Conservation (phyloP, 805 yeast genomes). For the Teunomyces gatunensis region DNA sequence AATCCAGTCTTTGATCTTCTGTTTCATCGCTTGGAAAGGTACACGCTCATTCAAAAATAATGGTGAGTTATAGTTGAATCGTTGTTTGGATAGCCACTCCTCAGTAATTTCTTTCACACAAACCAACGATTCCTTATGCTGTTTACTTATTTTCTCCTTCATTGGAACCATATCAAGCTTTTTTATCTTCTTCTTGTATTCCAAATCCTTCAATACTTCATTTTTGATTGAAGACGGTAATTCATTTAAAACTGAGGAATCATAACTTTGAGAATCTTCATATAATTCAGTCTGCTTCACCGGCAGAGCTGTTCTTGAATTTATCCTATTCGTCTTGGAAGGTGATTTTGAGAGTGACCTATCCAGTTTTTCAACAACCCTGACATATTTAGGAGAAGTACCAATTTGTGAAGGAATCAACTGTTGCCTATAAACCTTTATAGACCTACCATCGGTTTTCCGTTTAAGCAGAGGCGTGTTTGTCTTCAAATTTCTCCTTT, state of each 20-base stretch:
- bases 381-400: slow-evolving; percentile 26
- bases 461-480: slow-evolving; percentile 1
- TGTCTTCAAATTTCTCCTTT: slow-evolving; percentile 37
- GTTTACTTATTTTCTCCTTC: slow-evolving; percentile 22
- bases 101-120: slow-evolving; percentile 13
- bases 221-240: slow-evolving; percentile 36
- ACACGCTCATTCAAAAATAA: slow-evolving; percentile 5
- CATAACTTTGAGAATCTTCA: slow-evolving; percentile 30
- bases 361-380: slow-evolving; percentile 28
- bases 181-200: slow-evolving; percentile 26
- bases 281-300: slow-evolving; percentile 9
- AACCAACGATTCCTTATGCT: slow-evolving; percentile 10
- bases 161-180: slow-evolving; percentile 23
- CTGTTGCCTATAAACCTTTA: slow-evolving; percentile 35
- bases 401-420: slow-evolving; percentile 32
- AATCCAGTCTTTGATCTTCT: slow-evolving; percentile 26
- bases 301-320: slow-evolving; percentile 13
- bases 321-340: slow-evolving; percentile 9
- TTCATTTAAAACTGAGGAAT: slow-evolving; percentile 34
- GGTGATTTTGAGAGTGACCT: slow-evolving; percentile 23
- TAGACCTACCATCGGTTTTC: neutral
- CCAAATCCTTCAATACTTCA: slow-evolving; percentile 36
- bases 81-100: slow-evolving; percentile 23
- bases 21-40: slow-evolving; percentile 8
- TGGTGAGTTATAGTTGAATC: slow-evolving; percentile 8